Evolutionary conservation across 2,329 filamentous ascomycete species (phyloP), one percentile per base, ranked within the genome.

Genomic region (Fusarium sp.): DNA sequence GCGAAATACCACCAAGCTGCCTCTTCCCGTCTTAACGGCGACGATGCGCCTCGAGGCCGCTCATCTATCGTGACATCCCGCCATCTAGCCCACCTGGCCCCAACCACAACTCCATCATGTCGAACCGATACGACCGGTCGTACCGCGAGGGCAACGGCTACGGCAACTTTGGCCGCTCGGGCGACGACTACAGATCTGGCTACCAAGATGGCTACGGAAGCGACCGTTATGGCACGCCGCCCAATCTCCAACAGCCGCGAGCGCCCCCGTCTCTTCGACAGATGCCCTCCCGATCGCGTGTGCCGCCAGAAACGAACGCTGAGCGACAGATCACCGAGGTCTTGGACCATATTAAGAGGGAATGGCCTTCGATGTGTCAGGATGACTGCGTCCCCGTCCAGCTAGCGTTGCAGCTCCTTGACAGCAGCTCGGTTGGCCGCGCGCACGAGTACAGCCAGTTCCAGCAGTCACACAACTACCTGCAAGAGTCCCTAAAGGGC

Each of bases 301-400:
- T 82, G 72, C 84, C 78, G 73, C 83, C 78, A 70, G 84, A 83
- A 76, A 85, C 87, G 50, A 88, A 83, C 73, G 88, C 88, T 63
- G 88, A 90, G 81, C 83, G 86, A 58, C 87, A 90, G 80, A 90
- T 91, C 68, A 83, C 84, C 59, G 86, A 90, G 76, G 90, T 98
- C 3, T 87, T 98, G 58, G 91, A 94, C 75, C 91, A 93, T 76
- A 98, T 99, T 79, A 92, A 95, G 80, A 86, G 89, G 66, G 94
- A 97, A 80, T 99, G 96, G 96, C 93, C 94, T 50, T 93, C 95
- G 76, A 96, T 99, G 93, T 94, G 93, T 73, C 89, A 93, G 77
- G 92, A 93, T 71, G 93, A 96, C 79, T 98, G 95, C 80, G 91
- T 98, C 35, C 96, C 96, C 3, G 94, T 98, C 38, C 95, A 98